phyloP scores from a whole-genome alignment of 345 rosid species.

The Salix exigua region DNA sequence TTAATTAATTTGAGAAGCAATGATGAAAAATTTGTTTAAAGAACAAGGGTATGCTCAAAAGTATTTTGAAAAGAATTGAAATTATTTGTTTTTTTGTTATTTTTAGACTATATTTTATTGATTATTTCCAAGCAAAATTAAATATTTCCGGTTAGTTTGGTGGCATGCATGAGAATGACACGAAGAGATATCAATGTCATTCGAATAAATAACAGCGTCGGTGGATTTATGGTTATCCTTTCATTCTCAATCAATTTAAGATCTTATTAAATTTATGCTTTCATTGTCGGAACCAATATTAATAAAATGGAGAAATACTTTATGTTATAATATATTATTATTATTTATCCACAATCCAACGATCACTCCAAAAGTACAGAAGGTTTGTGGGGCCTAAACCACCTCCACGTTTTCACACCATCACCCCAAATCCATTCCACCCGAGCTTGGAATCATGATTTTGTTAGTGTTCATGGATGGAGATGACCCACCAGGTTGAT shows the following conservation, averaged over 20 bases:
- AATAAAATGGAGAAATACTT: no score
- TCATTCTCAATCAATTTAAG: constrained; percentile 34
- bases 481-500: no score
- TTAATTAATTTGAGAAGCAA: no score
- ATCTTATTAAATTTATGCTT: neutral
- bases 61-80: no score
- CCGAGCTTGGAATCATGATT: no score
- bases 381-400: constrained; percentile 10
- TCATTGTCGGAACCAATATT: neutral
- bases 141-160: neutral
- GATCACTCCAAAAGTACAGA: neutral
- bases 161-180: neutral
- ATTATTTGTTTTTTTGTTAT: no score
- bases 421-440: neutral
- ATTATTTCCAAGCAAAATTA: no score
- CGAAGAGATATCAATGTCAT: neutral
- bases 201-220: constrained; percentile 2
- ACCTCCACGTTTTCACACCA: constrained; percentile 4
- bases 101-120: no score
- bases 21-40: no score
- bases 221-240: constrained; percentile 33
- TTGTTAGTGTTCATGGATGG: no score
- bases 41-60: no score
- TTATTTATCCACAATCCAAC: constrained; percentile 2
- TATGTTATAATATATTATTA: neutral